Base-by-base conservation (phyloP, 2,329 filamentous ascomycete genomes). In the Fusarium oligoseptatum region DNA sequence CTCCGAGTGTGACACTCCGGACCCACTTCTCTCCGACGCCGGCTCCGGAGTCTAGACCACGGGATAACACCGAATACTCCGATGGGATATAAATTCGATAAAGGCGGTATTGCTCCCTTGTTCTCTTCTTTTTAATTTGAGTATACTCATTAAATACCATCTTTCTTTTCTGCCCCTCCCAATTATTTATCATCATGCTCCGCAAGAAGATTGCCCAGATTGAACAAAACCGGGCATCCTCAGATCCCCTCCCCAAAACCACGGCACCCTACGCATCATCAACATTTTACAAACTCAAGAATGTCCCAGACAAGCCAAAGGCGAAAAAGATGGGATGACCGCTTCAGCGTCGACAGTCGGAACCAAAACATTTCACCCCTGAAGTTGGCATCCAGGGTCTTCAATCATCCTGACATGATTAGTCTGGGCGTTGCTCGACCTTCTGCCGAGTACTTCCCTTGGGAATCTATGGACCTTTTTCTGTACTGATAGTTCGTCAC, bases 111-210 rank as follows among this genome's bases (percentile, higher is more conserved):
- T 45, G 41, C 20, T 24, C 43, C 22, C 22, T 48, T 48, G 14
- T 24, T 27, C 8, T 27, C 22, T 24, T 17, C 5, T 17, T 22
- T 2, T 10, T 1, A 48, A 15, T 48, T 9, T 15, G 7, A 27
- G 22, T 6, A 48, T 48, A 17, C 22, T 4, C 8, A 27, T 27
- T 24, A 2, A 27, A 17, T 4, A 17, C 14, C 3, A 2, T 27
- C 22, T 34, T 56, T 2, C 2, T 56, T 20, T 8, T 56, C 22
- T 48, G 1, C 4, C 8, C 22, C 14, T 27, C 22, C 14, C 43
- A 9, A 27, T 9, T 10, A 17, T 24, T 9, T 15, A 4, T 20
- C 41, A 41, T 4, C 85, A 77, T 95, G 68, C 52, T 70, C 22
- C 68, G 55, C 17, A 48, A 52, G 24, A 70, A 70, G 52, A 41